These are phyloP conservation scores for Xerocomus minutiporus DNA, from an alignment of 1,284 basidiomycete species.

Conservation along the genomic window DNA sequence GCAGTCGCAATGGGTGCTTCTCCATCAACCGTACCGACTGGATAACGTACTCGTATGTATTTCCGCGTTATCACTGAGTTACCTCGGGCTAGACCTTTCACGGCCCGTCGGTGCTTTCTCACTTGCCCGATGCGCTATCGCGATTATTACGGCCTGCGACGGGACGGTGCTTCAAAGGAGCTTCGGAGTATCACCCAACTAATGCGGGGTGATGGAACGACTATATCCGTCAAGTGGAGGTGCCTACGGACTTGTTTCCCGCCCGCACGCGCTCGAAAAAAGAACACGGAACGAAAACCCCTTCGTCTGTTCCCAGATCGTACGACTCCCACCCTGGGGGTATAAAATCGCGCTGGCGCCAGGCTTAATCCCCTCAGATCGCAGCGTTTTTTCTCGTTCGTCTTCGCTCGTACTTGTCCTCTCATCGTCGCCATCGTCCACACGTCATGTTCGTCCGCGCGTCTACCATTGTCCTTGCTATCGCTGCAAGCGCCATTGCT, in stretches of 20 bases:
- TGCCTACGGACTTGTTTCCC: background rate
- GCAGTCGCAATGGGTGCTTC: constrained; percentile 8
- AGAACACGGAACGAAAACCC: constrained; percentile 18
- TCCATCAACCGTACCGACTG: constrained; percentile 9
- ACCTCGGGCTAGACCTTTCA: background rate
- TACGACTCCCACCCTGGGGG: constrained; percentile 3
- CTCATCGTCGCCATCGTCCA: background rate
- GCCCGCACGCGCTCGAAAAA: constrained; percentile 9
- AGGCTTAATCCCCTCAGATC: background rate
- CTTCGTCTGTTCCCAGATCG: constrained; percentile 8
- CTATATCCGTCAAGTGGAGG: constrained; percentile 13
- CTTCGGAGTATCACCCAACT: background rate
- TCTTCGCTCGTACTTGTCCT: background rate
- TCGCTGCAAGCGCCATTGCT: constrained; percentile 14
- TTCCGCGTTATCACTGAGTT: constrained; percentile 8
- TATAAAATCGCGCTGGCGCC: constrained; percentile 16
- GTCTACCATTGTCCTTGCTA: constrained; percentile 12
- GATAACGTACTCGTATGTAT: constrained; percentile 23
- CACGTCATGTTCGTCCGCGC: constrained; percentile 14
- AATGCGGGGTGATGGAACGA: constrained; percentile 3
- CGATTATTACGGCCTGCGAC: background rate
- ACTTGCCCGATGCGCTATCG: constrained; percentile 7
- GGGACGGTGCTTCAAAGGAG: background rate
- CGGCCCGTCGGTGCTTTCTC: constrained; percentile 5
- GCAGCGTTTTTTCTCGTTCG: background rate